A percentile compares a stretch with the other conserved stretches of the same genome.
Evolutionary conservation across 1,284 basidiomycete species (phyloP).

Genomic region (Pulchroboletus neoregius): DNA sequence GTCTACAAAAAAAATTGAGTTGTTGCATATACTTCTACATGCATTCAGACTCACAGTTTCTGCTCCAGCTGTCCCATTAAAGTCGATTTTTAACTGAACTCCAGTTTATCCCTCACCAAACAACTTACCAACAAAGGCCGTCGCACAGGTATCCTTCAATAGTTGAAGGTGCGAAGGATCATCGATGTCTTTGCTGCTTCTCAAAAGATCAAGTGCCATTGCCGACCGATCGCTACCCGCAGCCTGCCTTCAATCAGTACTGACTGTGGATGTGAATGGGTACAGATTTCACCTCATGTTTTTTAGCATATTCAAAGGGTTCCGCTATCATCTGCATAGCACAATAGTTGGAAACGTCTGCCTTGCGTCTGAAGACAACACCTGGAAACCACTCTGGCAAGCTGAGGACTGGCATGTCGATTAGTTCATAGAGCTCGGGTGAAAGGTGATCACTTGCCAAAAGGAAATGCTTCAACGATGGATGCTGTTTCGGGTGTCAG

Average conservation of each 20-base stretch:
- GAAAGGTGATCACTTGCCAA: slow-evolving; percentile 8
- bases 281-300: slow-evolving; percentile 14
- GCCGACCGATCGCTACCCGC: slow-evolving; percentile 7
- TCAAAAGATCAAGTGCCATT: slow-evolving; percentile 20
- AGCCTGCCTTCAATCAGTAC: slow-evolving; percentile 11
- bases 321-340: slow-evolving; percentile 19
- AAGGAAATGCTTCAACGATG: slow-evolving; percentile 22
- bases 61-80: slow-evolving; percentile 23
- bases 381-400: slow-evolving; percentile 30
- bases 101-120: not conserved
- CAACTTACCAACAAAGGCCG: slow-evolving; percentile 26
- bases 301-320: slow-evolving; percentile 20
- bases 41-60: slow-evolving; percentile 17
- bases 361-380: slow-evolving; percentile 13
- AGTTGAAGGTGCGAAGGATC: slow-evolving; percentile 9
- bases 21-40: not conserved
- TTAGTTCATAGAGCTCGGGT: not conserved
- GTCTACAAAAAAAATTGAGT: slow-evolving; percentile 24
- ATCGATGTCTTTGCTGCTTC: not conserved
- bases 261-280: not conserved
- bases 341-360: slow-evolving; percentile 13
- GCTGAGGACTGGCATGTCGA: slow-evolving; percentile 14
- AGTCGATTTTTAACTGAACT: not conserved
- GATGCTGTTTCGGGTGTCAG: slow-evolving; percentile 22
- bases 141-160: slow-evolving; percentile 19